phyloP scores from a whole-genome alignment of 106 monocot genomes.

The Allium fistulosum region DNA sequence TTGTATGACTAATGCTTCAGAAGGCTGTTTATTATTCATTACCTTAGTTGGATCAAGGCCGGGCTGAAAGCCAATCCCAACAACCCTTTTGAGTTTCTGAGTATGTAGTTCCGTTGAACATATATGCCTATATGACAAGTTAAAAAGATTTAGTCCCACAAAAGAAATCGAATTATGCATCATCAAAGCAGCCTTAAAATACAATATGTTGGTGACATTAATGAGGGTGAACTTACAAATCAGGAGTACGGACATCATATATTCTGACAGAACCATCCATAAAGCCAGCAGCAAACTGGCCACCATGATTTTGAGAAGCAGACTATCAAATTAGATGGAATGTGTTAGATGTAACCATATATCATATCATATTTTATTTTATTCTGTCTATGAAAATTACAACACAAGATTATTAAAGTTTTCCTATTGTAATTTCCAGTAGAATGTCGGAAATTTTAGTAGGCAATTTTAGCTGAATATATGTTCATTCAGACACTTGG shows the following conservation, averaged over 20 bases:
- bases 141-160: constrained; percentile 14
- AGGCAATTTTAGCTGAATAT: no score
- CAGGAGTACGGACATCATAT: constrained; percentile 78
- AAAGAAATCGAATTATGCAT: constrained; percentile 61
- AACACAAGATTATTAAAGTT: no score
- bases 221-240: constrained; percentile 37
- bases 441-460: no score
- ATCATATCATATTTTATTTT: no score
- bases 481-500: no score
- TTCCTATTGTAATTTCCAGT: no score
- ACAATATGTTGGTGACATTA: no score
- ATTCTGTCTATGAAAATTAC: no score
- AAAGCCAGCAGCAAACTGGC: constrained; percentile 63
- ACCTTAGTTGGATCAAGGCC: constrained; percentile 82
- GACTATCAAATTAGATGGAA: constrained; percentile 32
- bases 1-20: no score
- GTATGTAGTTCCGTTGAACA: constrained; percentile 58
- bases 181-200: constrained; percentile 10
- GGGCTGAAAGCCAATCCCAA: constrained; percentile 96
- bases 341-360: no score
- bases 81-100: constrained; percentile 43
- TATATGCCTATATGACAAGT: constrained; percentile 62
- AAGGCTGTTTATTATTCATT: not conserved
- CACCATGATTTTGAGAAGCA: constrained; percentile 80
- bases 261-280: constrained; percentile 73